These are phyloP conservation scores for Pseudocercospora fijiensis DNA, from an alignment of 2,329 filamentous ascomycete species.

Conservation along the genomic window DNA sequence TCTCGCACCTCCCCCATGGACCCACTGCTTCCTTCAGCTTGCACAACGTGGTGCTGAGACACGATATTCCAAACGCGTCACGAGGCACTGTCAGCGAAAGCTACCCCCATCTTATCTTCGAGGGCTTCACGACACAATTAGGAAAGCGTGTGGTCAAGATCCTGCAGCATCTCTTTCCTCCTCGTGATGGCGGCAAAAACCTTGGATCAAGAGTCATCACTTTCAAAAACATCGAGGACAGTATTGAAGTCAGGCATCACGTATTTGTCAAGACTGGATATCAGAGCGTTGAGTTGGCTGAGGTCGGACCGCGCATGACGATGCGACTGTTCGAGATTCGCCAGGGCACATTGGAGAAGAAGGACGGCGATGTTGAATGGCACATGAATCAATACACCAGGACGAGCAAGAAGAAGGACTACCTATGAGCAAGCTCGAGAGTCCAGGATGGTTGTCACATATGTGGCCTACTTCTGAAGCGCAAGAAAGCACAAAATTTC, in stretches of 20 bases:
- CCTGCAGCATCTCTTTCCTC: slow-evolving; percentile 90
- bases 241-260: slow-evolving; percentile 86
- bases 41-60: slow-evolving; percentile 87
- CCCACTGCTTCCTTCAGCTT: slow-evolving; percentile 84
- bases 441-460: neutral
- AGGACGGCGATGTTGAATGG: slow-evolving; percentile 96
- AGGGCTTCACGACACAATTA: slow-evolving; percentile 80
- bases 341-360: slow-evolving; percentile 86
- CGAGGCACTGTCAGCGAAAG: slow-evolving; percentile 86
- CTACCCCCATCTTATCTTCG: slow-evolving; percentile 93
- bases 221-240: slow-evolving; percentile 86
- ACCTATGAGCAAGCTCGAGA: slow-evolving; percentile 58
- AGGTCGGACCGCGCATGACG: slow-evolving; percentile 94
- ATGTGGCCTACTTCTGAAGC: neutral
- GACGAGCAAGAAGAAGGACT: slow-evolving; percentile 93
- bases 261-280: slow-evolving; percentile 94
- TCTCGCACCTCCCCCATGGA: slow-evolving; percentile 85
- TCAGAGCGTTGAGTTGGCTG: slow-evolving; percentile 81
- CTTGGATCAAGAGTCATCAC: slow-evolving; percentile 86
- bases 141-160: slow-evolving; percentile 84
- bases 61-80: slow-evolving; percentile 85
- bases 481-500: neutral
- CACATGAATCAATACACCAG: slow-evolving; percentile 92
- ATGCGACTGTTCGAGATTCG: slow-evolving; percentile 94
- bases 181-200: slow-evolving; percentile 76